Percentiles rank a stretch among this genome's conserved stretches.
phyloP scores from a whole-genome alignment of 1,139 yeast species.

The Nakaseomyces nivariensis region DNA sequence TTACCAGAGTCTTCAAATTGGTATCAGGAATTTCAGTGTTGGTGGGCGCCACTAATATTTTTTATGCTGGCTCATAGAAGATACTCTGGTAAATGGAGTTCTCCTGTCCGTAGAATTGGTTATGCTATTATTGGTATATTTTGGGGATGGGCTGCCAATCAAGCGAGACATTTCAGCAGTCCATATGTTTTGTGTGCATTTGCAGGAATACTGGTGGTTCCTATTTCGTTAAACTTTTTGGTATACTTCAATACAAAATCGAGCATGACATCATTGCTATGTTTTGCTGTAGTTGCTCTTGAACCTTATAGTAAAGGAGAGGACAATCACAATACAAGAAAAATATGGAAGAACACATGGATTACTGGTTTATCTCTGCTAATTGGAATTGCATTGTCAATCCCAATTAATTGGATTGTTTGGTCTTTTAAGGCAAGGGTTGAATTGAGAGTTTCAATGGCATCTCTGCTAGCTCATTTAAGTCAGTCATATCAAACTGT shows the following conservation, averaged over 20 bases:
- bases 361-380: constrained; percentile 33
- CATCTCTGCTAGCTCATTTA: constrained; percentile 34
- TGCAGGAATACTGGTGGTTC: constrained; percentile 31
- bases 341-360: constrained; percentile 35
- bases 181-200: constrained; percentile 36
- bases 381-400: constrained; percentile 33
- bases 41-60: constrained; percentile 37
- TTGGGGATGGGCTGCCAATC: constrained; percentile 39
- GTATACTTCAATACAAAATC: constrained; percentile 33
- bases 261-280: constrained; percentile 33
- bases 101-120: constrained; percentile 29
- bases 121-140: constrained; percentile 35
- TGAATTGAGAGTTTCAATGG: constrained; percentile 34
- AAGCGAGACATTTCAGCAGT: constrained; percentile 32
- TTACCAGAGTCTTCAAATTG: constrained; percentile 32
- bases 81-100: constrained; percentile 36
- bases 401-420: constrained; percentile 36
- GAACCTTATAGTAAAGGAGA: constrained; percentile 22
- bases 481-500: constrained; percentile 40
- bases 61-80: constrained; percentile 35
- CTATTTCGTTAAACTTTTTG: constrained; percentile 31
- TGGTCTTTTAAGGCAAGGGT: constrained; percentile 42
- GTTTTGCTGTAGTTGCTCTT: constrained; percentile 35
- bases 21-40: constrained; percentile 36
- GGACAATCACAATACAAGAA: constrained; percentile 12